Evolutionary conservation across 2,329 filamentous ascomycete genomes (phyloP), one percentile per base, ranked within the genome.

Genomic region (Pyrenochaeta sp.): DNA sequence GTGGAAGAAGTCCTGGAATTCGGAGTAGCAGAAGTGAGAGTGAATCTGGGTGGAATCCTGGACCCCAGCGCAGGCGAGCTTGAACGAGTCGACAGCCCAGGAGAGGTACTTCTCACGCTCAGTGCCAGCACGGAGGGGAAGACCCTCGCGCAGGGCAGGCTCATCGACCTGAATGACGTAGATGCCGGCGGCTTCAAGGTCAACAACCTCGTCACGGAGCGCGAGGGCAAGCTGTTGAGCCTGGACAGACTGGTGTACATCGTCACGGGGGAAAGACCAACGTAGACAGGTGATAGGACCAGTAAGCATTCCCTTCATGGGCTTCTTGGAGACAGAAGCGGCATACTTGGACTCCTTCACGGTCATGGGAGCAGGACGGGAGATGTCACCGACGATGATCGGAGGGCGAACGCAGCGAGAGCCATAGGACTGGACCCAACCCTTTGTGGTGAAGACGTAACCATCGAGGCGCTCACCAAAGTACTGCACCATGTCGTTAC

Each of bases 1-100:
- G 84, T 98, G 92, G 93, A 99, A 99, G 88, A 99, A 99, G 87
- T 99, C 95, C 85, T 99, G 95, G 92, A 99, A 99, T 88, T 99
- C 95, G 52, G 95, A 98, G 90, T 99, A 99, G 83, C 95, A 99
- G 91, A 99, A 99, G 87, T 99, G 95, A 66, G 93, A 97, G 90
- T 99, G 95, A 81, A 99, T 97, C 88, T 99, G 95, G 71, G 95
- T 99, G 58, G 90, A 91, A 82, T 99, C 92, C 83, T 93, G 84
- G 62, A 99, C 94, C 80, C 93, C 95, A 61, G 93, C 89, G 73
- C 93, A 96, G 68, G 94, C 90, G 70, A 99, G 92, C 80, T 92
- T 93, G 93, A 99, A 99, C 74, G 93, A 93, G 84, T 97, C 90
- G 76, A 99, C 95, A 61, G 95, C 95, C 95, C 95, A 99, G 73